Evolutionary conservation across 495 filamentous ascomycete genomes (phyloP), one percentile per base, ranked within the genome.

Genomic region (Haplographium delicatum): DNA sequence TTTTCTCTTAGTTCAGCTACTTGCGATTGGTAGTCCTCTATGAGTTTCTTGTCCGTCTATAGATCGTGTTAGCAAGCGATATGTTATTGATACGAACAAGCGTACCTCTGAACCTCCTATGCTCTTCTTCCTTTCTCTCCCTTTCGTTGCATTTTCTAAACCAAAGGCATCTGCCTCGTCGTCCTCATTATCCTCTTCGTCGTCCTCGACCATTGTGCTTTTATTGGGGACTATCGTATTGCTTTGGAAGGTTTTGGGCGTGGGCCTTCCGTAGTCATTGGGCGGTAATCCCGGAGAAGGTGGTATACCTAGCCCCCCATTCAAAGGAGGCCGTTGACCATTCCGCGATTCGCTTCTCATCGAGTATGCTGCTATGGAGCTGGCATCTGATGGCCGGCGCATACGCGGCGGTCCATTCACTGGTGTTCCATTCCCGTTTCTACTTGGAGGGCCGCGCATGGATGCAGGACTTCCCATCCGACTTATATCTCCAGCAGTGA

Each of bases 181-280:
- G 53, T 81, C 74, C 63, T 83, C 82, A 42, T 74, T 69, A 48
- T 85, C 84, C 16, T 81, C 78, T 54, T 94, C 91, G 54, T 95
- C 93, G 65, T 98, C 93, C 64, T 98, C 93, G 13, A 97, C 86
- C 85, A 98, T 89, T 0, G 89, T 97, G 58, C 91, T 94, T 68
- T 97, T 98, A 58, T 95, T 97, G 5, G 93, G 94, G 20, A 96
- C 83, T 53, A 97, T 94, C 0, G 88, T 96, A 60, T 93, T 96
- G 61, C 86, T 91, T 66, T 97, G 91, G 56, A 95, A 96, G 33
- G 88, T 86, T 57, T 94, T 96, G 13, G 88, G 83, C 35, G 85
- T 79, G 1, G 90, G 93, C 24, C 79, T 63, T 5, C 77, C 79
- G 58, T 74, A 79, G 30, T 66, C 65, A 53, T 69, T 70, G 24